Evolutionary conservation across 176 grass and related monocot species (phyloP), one percentile per base, ranked within the genome.

Genomic region (Themeda triandra): DNA sequence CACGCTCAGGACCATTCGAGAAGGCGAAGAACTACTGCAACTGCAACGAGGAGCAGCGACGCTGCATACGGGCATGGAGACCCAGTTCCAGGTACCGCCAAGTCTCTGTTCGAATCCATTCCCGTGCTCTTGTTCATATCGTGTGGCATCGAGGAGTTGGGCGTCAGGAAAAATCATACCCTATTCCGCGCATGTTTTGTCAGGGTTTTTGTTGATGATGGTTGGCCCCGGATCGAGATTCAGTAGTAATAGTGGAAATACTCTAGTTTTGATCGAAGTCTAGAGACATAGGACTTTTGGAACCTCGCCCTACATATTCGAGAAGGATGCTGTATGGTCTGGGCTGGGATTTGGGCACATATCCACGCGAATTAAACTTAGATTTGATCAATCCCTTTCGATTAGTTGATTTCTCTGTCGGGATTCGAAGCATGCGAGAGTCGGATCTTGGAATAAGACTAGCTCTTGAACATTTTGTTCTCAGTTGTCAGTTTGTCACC

Each of bases 71-170:
- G 65, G 35, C 1, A 90, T 81, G 84, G 88, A 86, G 83, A 66
- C 54, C 73, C 44, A 90, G 46, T 79, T 90, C 79, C 78, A 90
- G 88, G 71, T 90, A 53, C 79, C 23, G 23, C 21, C n/a, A 46
- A 14, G 23, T 63, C 6, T 24, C 24, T 24, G 10, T 23, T 60
- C 66, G 7, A 19, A 37, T 73, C 49, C 58, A 19, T 58, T 29
- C 63, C 8, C 25, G 1, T 5, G 63, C 13, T 64, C 27, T 9
- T 31, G 15, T 24, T 78, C 45, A 0, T 15, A 45, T 25, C 19
- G 15, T 21, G 10, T n/a, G 78, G 65, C 42, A 36, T 35, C 15
- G 54, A 27, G 31, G 66, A 71, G 15, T 66, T 8, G 19, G 18
- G 66, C 44, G 28, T 10, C 72, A 29, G 28, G 66, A 40, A 63